A percentile compares a stretch with the other conserved stretches of the same genome.
phyloP scores from a whole-genome alignment of 1,139 yeast genomes.

The Blastobotrys niveus region DNA sequence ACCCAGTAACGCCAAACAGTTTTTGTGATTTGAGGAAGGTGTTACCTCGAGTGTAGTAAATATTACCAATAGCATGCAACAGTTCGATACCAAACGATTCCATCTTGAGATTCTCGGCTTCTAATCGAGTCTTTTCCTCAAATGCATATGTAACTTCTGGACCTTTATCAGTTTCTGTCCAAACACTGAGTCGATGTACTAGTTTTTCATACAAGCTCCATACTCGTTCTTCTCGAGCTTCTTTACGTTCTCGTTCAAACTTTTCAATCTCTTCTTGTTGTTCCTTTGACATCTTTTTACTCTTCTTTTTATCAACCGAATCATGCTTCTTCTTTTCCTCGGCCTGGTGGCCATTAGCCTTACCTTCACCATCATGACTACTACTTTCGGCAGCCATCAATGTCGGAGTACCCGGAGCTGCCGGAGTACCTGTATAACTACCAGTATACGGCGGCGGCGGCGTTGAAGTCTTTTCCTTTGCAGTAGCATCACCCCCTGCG shows the following conservation, averaged over 20 bases:
- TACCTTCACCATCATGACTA: constrained; percentile 24
- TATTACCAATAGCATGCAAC: constrained; percentile 76
- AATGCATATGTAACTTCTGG: constrained; percentile 65
- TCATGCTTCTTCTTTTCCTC: constrained; percentile 29
- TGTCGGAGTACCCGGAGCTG: constrained; percentile 1
- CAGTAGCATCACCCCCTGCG: background rate
- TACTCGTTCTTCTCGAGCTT: constrained; percentile 68
- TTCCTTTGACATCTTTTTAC: constrained; percentile 33
- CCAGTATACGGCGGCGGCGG: constrained; percentile 9
- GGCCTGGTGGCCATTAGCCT: too few species aligned
- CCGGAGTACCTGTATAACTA: constrained; percentile 7
- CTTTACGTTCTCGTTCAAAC: constrained; percentile 70
- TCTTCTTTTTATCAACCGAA: constrained; percentile 27
- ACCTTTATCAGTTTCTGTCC: constrained; percentile 78
- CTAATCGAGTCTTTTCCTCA: constrained; percentile 63
- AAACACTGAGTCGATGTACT: constrained; percentile 59
- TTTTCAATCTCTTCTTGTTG: constrained; percentile 63
- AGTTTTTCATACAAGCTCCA: constrained; percentile 59
- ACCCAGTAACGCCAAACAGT: constrained; percentile 76
- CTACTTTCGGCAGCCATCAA: background rate
- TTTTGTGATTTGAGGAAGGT: constrained; percentile 62
- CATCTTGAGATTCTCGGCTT: constrained; percentile 84
- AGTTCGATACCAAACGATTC: constrained; percentile 92
- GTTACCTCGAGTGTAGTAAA: constrained; percentile 63
- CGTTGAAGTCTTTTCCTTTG: background rate